Percentiles rank a stretch among this genome's conserved stretches.
phyloP scores from a whole-genome alignment of 1,139 yeast species.

The Entelexis sorbosivorans region DNA sequence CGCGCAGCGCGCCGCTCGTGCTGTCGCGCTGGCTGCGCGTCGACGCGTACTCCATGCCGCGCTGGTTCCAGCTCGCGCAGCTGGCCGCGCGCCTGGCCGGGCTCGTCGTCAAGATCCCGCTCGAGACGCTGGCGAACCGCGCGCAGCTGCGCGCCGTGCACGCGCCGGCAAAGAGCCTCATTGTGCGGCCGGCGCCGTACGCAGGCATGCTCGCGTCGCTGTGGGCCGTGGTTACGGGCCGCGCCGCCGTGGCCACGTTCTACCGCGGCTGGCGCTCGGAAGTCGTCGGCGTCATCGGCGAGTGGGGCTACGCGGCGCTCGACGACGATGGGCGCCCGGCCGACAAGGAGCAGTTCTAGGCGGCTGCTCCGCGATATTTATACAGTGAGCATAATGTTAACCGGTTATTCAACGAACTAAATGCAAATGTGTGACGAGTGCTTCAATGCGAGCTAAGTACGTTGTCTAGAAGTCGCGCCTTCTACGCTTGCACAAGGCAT shows the following conservation, averaged over 20 bases:
- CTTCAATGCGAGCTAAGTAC: no score
- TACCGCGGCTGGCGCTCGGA: constrained; percentile 93
- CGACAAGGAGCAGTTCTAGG: constrained; percentile 19
- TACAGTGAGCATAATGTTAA: background rate
- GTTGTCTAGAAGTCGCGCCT: no score
- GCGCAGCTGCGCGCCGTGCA: constrained; percentile 47
- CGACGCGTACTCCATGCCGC: constrained; percentile 58
- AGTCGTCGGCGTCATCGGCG: constrained; percentile 62
- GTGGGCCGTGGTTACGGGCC: constrained; percentile 39
- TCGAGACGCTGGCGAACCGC: constrained; percentile 74
- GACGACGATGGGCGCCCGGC: constrained; percentile 16
- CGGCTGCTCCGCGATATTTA: background rate
- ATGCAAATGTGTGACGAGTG: no score
- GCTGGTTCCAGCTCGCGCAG: constrained; percentile 43
- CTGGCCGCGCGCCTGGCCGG: constrained; percentile 52
- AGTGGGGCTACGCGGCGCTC: constrained; percentile 67
- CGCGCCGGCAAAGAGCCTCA: constrained; percentile 19
- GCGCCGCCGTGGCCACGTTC: constrained; percentile 37
- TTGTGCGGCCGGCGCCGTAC: constrained; percentile 34
- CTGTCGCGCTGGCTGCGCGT: constrained; percentile 55
- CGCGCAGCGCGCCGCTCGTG: constrained; percentile 63
- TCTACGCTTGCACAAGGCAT: no score
- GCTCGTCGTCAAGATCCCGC: constrained; percentile 66
- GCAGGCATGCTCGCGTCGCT: constrained; percentile 43
- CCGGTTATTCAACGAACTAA: no score